Evolutionary conservation across 805 yeast species (phyloP), one percentile per base, ranked within the genome.

Genomic region (Lipomyces spencermartinsiae): DNA sequence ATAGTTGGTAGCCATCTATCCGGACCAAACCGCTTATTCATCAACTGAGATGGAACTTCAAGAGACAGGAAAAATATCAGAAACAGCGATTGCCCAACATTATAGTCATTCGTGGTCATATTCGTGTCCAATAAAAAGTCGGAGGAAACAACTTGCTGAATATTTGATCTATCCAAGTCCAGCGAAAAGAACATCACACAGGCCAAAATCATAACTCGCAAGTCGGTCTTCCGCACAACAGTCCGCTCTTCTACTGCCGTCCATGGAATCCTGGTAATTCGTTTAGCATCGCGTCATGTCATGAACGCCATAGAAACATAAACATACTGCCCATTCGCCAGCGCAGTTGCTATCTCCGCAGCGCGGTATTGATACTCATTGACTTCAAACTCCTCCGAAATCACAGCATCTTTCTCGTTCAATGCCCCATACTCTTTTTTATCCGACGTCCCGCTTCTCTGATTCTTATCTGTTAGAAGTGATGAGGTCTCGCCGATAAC

Each of bases 11-110:
- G 83, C 84, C 88, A 86, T 31, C 80, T 70, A 73, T 87, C 90
- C 5, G 89, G 85, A 14, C 92, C 92, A 49, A 88, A 60, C 59
- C 81, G 81, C 74, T 88, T 87, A 14, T 89, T 84, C 58, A 88
- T 79, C 73, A 78, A 68, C 66, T 80, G 80, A 9, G 80, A 76
- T 2, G 82, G 80, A 0, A 82, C 78, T 69, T 84, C 86, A 53
- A 82, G 81, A 10, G 75, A 54, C 19, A 75, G 60, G 59, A 77
- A 77, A 12, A 75, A 75, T 86, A 79, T 74, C 86, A 90, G 3
- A 71, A 83, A 83, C 49, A 88, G 80, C 2, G 89, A 86, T 68
- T 81, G 83, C 54, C 89, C 92, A 56, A 79, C 71, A 74, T 88
- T 88, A 75, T 81, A 86, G 66, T 87, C 84, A 72, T 84, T 78